Percentiles rank a stretch among this genome's conserved stretches.
Evolutionary conservation across 2,329 filamentous ascomycete genomes (phyloP).

Genomic region (Penicillium sp.): DNA sequence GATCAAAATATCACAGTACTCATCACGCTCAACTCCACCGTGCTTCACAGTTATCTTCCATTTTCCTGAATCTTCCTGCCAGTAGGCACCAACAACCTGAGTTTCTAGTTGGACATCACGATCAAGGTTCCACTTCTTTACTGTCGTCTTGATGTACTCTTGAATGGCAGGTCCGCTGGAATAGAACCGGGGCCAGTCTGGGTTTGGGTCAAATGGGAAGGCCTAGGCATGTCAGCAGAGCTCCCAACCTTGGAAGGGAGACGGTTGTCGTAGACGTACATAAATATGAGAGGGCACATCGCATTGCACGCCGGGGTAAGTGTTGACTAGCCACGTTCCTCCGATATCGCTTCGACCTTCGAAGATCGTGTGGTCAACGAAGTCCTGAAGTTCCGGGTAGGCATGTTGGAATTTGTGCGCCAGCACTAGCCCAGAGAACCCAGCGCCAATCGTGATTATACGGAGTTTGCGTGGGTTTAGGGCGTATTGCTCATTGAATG

Average conservation of each 20-base stretch:
- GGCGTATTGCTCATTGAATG: slow-evolving; percentile 13
- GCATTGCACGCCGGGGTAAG: slow-evolving; percentile 19
- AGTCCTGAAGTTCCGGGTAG: slow-evolving; percentile 22
- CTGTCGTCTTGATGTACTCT: slow-evolving; percentile 34
- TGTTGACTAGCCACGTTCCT: slow-evolving; percentile 18
- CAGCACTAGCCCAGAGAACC: slow-evolving; percentile 30
- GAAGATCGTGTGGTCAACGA: slow-evolving; percentile 36
- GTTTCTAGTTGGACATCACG: slow-evolving; percentile 33
- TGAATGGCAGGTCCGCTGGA: slow-evolving; percentile 35
- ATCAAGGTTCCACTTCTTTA: slow-evolving; percentile 35
- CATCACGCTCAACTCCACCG: slow-evolving; percentile 11
- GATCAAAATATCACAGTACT: slow-evolving; percentile 21
- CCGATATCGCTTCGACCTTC: slow-evolving; percentile 30
- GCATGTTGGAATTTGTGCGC: slow-evolving; percentile 37
- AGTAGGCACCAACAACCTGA: slow-evolving; percentile 33
- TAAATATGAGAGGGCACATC: slow-evolving; percentile 33
- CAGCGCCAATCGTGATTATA: slow-evolving; percentile 17
- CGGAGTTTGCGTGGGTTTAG: slow-evolving; percentile 18
- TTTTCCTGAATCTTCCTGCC: slow-evolving; percentile 23
- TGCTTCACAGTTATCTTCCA: slow-evolving; percentile 18
- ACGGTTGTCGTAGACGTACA: slow-evolving; percentile 6
- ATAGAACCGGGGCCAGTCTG: slow-evolving; percentile 36
- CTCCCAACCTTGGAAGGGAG: not conserved
- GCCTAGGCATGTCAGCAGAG: not conserved
- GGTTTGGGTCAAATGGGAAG: slow-evolving; percentile 37